Base-by-base conservation (phyloP, 192 early-diverging fungal species). In the Podila epicladia region DNA sequence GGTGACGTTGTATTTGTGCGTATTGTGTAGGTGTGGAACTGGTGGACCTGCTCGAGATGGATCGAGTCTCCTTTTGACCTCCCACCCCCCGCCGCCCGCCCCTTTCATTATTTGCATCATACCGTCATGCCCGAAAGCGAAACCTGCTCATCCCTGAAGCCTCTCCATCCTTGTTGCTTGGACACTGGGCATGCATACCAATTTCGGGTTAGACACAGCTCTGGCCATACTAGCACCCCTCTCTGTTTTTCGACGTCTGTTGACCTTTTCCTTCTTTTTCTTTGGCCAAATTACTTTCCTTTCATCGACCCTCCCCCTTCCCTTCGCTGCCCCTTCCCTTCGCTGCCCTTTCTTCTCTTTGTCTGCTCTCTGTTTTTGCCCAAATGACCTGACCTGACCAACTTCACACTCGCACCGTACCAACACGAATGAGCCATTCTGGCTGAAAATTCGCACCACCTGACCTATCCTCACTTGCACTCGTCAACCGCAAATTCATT, bases 401-500 rank as follows among this genome's bases (percentile, higher is more conserved):
- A 45, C 12, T 17, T 45, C 3, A 11, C 41, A 45, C 35, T 37
- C 35, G 35, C 35, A 37, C 35, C 35, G 26, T 22, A 58, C 26
- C 2, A 7, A 13, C 24, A 33, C 12, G 31, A 60, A 61, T 32
- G 53, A 55, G 53, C 53, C 53, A 55, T 55, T n/a, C 20, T 55
- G 20, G 20, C n/a, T 24, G 19, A 22, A 26, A 26, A 24, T 55
- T 55, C 13, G 22, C 53, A 55, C 53, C 53, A 55, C 53, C 53
- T 55, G 53, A 55, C 53, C 53, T 55, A 3, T 45, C 41, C 17
- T 15, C 41, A 15, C 17, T 45, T 15, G 41, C 41, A 45, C 41
- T 45, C 41, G 41, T 45, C 41, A 45, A 17, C 24, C 17, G 49
- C 45, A 66, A 55, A 32, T 55, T 33, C 50, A 55, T 66, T 51